Evolutionary conservation across 768 basidiomycete genomes (phyloP).

Genomic region (Phlebiopsis flavidoalba): DNA sequence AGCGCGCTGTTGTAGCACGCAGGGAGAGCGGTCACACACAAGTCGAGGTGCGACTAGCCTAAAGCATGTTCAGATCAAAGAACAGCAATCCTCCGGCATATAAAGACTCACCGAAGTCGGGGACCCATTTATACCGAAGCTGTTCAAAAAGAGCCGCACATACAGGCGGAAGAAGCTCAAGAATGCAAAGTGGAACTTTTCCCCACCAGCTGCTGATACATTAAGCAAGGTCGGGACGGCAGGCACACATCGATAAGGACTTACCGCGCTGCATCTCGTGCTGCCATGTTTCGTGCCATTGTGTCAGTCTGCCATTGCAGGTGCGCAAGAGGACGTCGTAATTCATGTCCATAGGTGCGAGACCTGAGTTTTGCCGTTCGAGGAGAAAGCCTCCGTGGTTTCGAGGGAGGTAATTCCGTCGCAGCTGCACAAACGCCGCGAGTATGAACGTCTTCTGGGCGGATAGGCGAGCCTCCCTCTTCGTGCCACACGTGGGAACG

Average conservation of each 20-base stretch:
- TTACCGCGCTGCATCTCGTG: conserved; percentile 56
- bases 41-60: conserved; percentile 4
- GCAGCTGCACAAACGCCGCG: conserved; percentile 69
- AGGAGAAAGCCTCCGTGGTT: conserved; percentile 60
- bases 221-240: not conserved
- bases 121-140: conserved; percentile 70
- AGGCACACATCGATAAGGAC: not conserved
- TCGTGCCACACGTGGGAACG: conserved; percentile 70
- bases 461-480: conserved; percentile 41
- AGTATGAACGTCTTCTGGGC: conserved; percentile 82
- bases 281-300: conserved; percentile 72
- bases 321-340: conserved; percentile 67
- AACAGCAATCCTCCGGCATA: not conserved
- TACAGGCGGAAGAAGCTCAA: conserved; percentile 73
- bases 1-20: conserved; percentile 73
- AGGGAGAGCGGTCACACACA: conserved; percentile 44
- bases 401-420: conserved; percentile 68
- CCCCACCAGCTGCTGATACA: conserved; percentile 51
- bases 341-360: conserved; percentile 59
- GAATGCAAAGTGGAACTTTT: conserved; percentile 72
- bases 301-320: conserved; percentile 66
- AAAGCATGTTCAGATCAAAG: not conserved
- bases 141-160: conserved; percentile 78
- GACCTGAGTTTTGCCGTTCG: conserved; percentile 40
- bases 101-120: conserved; percentile 44